These are phyloP conservation scores for Pigoraptor vietnamica DNA, from an alignment of 78 protist genomes.

Conservation along the genomic window DNA sequence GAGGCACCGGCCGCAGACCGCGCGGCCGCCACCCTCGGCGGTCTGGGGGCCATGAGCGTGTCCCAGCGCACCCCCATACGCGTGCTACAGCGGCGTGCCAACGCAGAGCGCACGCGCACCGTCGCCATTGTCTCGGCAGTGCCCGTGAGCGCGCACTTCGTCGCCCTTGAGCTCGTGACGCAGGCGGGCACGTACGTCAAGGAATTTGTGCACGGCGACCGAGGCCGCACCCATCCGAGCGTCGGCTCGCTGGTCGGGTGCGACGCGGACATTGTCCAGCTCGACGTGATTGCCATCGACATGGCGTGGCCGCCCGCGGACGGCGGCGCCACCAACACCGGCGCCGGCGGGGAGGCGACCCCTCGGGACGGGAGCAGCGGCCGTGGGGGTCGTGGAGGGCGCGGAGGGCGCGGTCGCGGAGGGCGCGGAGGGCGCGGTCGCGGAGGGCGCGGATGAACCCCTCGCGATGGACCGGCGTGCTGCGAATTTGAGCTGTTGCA, in stretches of 20 bases:
- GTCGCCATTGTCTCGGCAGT: background rate
- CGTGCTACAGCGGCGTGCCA: conserved; percentile 69
- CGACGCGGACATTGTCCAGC: conserved; percentile 1
- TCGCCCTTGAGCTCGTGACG: conserved; percentile 57
- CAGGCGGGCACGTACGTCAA: conserved; percentile 54
- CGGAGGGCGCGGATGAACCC: no score
- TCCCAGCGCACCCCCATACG: conserved; percentile 78
- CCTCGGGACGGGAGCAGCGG: no score
- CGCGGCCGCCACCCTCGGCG: background rate
- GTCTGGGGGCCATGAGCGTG: conserved; percentile 4
- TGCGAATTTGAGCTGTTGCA: no score
- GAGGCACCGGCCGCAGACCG: background rate
- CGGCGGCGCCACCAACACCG: no score
- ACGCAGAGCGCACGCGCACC: conserved; percentile 11
- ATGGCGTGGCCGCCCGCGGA: background rate
- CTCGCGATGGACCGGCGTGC: no score
- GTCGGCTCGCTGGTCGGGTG: conserved; percentile 43
- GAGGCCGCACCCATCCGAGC: conserved; percentile 80
- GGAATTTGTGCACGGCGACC: conserved; percentile 87
- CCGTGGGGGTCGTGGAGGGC: background rate
- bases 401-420: background rate
- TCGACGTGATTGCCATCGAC: conserved; percentile 14
- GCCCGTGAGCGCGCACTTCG: conserved; percentile 51
- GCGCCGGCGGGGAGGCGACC: no score
- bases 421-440: background rate